Conservation (phyloP, 2,329 filamentous ascomycete genomes). For the Botrytis aclada region DNA sequence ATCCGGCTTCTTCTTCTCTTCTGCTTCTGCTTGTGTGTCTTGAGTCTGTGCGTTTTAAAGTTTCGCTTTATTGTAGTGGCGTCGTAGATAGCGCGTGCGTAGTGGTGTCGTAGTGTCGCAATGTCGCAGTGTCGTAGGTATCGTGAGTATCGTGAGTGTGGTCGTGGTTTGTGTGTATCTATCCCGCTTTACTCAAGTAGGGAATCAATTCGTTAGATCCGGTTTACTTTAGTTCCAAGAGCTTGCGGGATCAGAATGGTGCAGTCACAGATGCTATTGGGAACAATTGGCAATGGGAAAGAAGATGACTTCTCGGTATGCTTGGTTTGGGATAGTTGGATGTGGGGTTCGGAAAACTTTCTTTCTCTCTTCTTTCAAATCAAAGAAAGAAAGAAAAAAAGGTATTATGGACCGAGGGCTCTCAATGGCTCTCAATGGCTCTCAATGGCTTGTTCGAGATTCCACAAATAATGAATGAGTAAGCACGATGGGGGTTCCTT, state of each 20-base stretch:
- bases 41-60: conserved; percentile 7
- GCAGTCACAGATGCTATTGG: neutral
- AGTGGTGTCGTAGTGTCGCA: neutral
- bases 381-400: neutral
- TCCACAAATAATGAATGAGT: neutral
- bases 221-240: neutral
- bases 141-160: neutral
- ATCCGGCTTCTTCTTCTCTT: neutral
- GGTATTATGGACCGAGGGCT: neutral
- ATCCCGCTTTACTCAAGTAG: neutral
- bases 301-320: neutral
- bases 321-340: neutral
- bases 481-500: neutral
- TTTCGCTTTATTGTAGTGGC: conserved; percentile 6
- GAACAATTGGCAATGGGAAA: neutral
- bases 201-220: neutral
- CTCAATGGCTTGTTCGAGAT: neutral
- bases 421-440: neutral
- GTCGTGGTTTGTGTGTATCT: neutral
- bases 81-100: neutral
- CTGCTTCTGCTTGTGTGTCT: neutral
- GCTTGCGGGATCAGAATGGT: neutral
- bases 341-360: neutral
- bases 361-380: neutral
- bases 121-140: neutral